These are phyloP conservation scores for Silene vulgaris DNA, from an alignment of 179 eudicot species.

Conservation along the genomic window DNA sequence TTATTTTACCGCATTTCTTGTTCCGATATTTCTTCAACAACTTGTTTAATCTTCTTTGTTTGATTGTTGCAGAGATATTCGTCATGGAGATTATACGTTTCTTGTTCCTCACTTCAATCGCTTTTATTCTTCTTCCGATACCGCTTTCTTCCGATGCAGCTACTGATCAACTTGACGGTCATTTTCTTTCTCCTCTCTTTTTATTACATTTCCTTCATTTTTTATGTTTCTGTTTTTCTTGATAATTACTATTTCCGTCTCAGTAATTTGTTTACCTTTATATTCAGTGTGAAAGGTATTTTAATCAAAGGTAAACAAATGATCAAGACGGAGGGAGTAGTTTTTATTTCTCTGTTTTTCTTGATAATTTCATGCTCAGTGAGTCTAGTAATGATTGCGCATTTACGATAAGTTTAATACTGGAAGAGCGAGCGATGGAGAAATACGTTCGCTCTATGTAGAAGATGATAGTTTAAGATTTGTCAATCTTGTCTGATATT, in stretches of 20 bases:
- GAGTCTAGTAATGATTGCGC: background rate
- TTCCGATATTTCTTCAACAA: too few relatives aligned
- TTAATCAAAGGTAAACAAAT: too few relatives aligned
- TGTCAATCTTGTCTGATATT: background rate
- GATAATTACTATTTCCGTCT: background rate
- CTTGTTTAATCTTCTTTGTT: too few relatives aligned
- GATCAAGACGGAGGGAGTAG: too few relatives aligned
- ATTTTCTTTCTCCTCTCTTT: constrained; percentile 11
- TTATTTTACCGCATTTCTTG: background rate
- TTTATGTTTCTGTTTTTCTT: background rate
- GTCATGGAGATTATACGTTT: constrained; percentile 11
- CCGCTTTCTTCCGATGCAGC: constrained; percentile 15
- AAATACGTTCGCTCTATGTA: background rate
- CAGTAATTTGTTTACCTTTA: background rate
- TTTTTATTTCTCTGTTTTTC: background rate
- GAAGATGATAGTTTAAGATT: background rate
- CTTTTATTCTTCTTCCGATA: constrained; percentile 4
- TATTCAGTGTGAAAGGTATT: background rate
- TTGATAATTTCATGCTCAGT: background rate
- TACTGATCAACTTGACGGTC: constrained; percentile 30
- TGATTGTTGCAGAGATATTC: background rate
- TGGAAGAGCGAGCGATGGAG: background rate
- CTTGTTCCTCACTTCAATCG: constrained; percentile 1
- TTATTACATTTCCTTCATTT: background rate
- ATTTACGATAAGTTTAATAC: background rate